Base-by-base conservation (phyloP, 2,329 filamentous ascomycete species). In the Diaporthe citriasiana region DNA sequence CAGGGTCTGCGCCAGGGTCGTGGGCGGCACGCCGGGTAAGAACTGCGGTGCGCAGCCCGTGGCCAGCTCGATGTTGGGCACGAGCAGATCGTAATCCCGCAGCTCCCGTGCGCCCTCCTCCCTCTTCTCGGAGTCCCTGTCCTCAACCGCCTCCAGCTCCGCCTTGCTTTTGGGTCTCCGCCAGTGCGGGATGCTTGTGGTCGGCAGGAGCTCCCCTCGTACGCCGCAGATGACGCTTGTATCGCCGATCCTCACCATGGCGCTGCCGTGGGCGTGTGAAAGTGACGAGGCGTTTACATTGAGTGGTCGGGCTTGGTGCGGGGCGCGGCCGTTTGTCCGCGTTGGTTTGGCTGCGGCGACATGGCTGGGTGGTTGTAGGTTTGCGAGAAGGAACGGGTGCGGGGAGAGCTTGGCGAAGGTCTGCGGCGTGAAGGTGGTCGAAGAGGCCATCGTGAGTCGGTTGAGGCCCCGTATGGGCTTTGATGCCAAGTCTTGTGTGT, bases 191-290 rank as follows among this genome's bases (percentile, higher is more conserved):
- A 97, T 94, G 81, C 94, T 91, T 66, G 89, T 88, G 3, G 93
- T 92, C 63, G 92, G 88, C 35, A 99, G 87, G 9, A 97, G 92
- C 84, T 99, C 97, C 70, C 89, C 95, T 57, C 96, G 91, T 27
- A 99, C 91, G 73, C 96, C 97, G 81, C 95, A 98, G 50, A 99
- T 95, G n/a, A 95, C 94, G 0, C 95, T 95, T 1, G 96, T 98
- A 82, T 97, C 94, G 60, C 97, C 97, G 69, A 94, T 87, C 47
- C 97, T 91, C 66, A 98, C 93, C 0, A 98, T 93, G 0, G 96
- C 93, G 79, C 94, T 97, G 69, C 97, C 97, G 81, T 97, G 93
- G 72, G 95, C 93, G 82, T 99, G 95, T 0, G 95, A 94, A 66
- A 99, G 87, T 30, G 94, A 97, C 35, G 94, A 93, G 0, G 91